Conservation (phyloP, 2,329 filamentous ascomycete species). For the Dactylellina sp. region DNA sequence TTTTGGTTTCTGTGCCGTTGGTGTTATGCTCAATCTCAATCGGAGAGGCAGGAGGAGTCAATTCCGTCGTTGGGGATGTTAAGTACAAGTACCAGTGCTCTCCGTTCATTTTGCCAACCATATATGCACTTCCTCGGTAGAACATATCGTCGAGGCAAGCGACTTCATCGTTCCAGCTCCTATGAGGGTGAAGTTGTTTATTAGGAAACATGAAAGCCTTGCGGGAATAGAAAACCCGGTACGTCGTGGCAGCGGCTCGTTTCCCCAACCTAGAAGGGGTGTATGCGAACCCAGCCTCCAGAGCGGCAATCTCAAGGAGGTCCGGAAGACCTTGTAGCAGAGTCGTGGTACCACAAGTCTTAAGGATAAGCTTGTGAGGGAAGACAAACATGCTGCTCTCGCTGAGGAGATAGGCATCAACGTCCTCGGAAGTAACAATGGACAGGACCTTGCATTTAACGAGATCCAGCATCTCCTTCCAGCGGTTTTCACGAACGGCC, state of each 20-base stretch:
- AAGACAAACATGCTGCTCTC: slow-evolving; percentile 99
- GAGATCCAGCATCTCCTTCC: slow-evolving; percentile 97
- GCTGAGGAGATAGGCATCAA: slow-evolving; percentile 95
- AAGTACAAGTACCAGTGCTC: slow-evolving; percentile 99
- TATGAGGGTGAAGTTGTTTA: slow-evolving; percentile 91
- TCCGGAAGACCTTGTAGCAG: slow-evolving; percentile 88
- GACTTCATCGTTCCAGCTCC: slow-evolving; percentile 97
- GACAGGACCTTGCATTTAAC: slow-evolving; percentile 99
- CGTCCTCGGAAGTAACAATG: slow-evolving; percentile 88
- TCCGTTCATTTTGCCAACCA: slow-evolving; percentile 99
- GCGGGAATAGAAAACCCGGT: slow-evolving; percentile 97
- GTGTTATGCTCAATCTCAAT: slow-evolving; percentile 50
- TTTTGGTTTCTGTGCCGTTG: slow-evolving; percentile 69
- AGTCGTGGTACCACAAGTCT: slow-evolving; percentile 98
- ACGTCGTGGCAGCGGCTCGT: slow-evolving; percentile 82
- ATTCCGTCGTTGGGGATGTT: slow-evolving; percentile 88
- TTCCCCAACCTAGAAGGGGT: slow-evolving; percentile 67
- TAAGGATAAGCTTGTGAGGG: slow-evolving; percentile 98
- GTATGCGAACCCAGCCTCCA: slow-evolving; percentile 86
- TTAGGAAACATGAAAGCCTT: slow-evolving; percentile 99
- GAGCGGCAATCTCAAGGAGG: slow-evolving; percentile 89
- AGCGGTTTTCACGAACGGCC: slow-evolving; percentile 82
- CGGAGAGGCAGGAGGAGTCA: slow-evolving; percentile 73
- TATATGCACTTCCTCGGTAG: slow-evolving; percentile 91
- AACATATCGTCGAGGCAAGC: slow-evolving; percentile 92